Base-by-base conservation (phyloP, 2,329 filamentous ascomycete genomes). In the Colletotrichum navitas region DNA sequence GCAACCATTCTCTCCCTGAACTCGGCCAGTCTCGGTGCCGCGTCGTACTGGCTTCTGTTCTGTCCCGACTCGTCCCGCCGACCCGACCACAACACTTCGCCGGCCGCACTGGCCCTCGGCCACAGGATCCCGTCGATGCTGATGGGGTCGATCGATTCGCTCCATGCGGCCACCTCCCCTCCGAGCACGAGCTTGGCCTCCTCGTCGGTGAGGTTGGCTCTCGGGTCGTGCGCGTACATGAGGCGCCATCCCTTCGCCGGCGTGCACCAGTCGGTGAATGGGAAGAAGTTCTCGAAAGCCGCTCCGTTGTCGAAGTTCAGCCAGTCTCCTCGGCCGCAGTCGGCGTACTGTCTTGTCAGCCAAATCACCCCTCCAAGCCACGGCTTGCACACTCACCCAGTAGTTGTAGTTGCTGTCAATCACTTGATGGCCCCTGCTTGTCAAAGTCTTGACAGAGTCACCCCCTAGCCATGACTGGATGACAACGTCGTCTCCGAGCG, bases 291-390 rank as follows among this genome's bases (percentile, higher is more conserved):
- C 24, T 84, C 75, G 74, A 87, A 87, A 21, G 86, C 81, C 1
- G 80, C 81, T 26, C 87, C 90, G 61, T 89, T 89, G 67, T 83
- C 83, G 76, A 92, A 93, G 83, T 93, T 91, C 74, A 95, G 84
- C 91, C 92, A 96, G 76, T 93, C 88, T 51, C 94, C 94, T 74
- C 92, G 88, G 39, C 94, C 93, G 78, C 94, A 97, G 82, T 96
- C 93, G 63, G 96, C 90, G 77, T 95, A 95, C 91, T 93, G 63
- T 63, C 16, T 36, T 18, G 12, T 47, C 34, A 47, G 18, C 16
- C 26, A 36, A 32, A 24, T 8, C 5, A 18, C 2, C 36, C 18
- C 7, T 11, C 7, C 32, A 11, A 18, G 24, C 4, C 18, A 11
- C 2, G 8, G 56, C 59, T 26, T 51, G 39, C 52, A 52, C 16